Conservation (phyloP, 1,284 basidiomycete species). For the Puccinia coronata region DNA sequence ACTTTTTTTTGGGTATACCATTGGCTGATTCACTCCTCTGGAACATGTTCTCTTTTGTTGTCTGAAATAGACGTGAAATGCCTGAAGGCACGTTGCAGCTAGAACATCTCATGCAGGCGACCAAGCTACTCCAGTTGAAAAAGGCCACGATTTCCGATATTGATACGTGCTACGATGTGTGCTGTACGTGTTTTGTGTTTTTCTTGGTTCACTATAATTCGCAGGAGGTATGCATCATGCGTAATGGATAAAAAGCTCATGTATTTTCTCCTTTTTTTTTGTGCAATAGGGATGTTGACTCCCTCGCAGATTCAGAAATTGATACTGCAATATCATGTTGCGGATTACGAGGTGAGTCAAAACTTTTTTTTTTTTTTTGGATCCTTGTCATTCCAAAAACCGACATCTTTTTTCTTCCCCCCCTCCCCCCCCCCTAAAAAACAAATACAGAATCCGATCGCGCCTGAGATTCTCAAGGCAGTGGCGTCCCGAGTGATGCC, state of each 20-base stretch:
- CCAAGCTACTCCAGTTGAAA: constrained; percentile 95
- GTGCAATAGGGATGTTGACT: constrained; percentile 87
- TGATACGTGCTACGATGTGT: constrained; percentile 52
- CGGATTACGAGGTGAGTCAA: constrained; percentile 84
- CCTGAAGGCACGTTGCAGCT: constrained; percentile 96
- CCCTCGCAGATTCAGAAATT: constrained; percentile 99
- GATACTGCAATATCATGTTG: constrained; percentile 97
- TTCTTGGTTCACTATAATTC: constrained; percentile 23
- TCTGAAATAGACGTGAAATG: constrained; percentile 69
- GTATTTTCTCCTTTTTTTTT: constrained; percentile 68
- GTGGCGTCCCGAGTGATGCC: constrained; percentile 90
- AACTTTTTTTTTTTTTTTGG: background rate
- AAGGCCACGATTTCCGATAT: constrained; percentile 67
- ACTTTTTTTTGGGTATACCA: constrained; percentile 68
- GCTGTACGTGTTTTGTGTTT: constrained; percentile 35
- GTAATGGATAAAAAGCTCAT: constrained; percentile 66
- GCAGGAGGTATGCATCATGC: constrained; percentile 80
- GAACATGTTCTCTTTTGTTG: background rate
- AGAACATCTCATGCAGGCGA: constrained; percentile 99
- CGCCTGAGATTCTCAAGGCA: constrained; percentile 91
- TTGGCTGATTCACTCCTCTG: too few species aligned
- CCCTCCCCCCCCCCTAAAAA: too few species aligned
- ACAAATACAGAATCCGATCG: constrained; percentile 77
- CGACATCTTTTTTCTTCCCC: too few species aligned
- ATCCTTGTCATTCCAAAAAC: too few species aligned